These are phyloP conservation scores for Aspergillus nanangensis DNA, from an alignment of 495 filamentous ascomycete species.

Conservation along the genomic window DNA sequence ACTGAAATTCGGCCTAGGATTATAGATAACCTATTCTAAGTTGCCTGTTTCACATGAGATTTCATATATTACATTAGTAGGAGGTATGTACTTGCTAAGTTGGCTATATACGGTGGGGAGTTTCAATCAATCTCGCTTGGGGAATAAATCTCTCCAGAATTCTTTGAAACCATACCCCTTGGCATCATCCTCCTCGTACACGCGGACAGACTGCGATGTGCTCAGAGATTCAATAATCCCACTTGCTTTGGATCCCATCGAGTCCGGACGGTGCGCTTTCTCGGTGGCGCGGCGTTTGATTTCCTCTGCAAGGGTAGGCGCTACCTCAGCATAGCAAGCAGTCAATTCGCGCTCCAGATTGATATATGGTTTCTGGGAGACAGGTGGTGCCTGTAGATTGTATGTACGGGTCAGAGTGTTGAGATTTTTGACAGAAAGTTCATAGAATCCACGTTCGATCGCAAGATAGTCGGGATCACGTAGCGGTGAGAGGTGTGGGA, in stretches of 20 bases:
- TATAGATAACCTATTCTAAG: too few relatives aligned
- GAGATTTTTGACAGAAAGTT: conserved; percentile 71
- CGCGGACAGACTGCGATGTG: conserved; percentile 45
- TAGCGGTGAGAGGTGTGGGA: conserved; percentile 37
- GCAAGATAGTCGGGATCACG: conserved; percentile 50
- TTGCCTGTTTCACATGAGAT: too few relatives aligned
- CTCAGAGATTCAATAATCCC: conserved; percentile 51
- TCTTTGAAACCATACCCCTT: conserved; percentile 78
- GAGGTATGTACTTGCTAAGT: too few relatives aligned
- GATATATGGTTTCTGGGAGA: conserved; percentile 93
- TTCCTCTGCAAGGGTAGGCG: conserved; percentile 64
- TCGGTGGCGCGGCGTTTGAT: conserved; percentile 65
- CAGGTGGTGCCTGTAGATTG: conserved; percentile 87
- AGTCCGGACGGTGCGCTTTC: conserved; percentile 37
- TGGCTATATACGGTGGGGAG: background rate
- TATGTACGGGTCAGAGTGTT: conserved; percentile 82
- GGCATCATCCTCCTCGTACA: conserved; percentile 68
- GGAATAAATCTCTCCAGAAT: conserved; percentile 81
- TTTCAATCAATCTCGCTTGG: conserved; percentile 21
- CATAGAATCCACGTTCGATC: conserved; percentile 72
- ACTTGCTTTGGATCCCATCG: conserved; percentile 26
- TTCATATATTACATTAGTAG: conserved; percentile 4
- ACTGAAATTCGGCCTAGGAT: too few relatives aligned
- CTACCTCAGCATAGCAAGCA: conserved; percentile 79
- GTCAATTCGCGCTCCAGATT: conserved; percentile 77